These are phyloP conservation scores for Trichophaea hybrida DNA, from an alignment of 2,329 filamentous ascomycete genomes.

Conservation along the genomic window DNA sequence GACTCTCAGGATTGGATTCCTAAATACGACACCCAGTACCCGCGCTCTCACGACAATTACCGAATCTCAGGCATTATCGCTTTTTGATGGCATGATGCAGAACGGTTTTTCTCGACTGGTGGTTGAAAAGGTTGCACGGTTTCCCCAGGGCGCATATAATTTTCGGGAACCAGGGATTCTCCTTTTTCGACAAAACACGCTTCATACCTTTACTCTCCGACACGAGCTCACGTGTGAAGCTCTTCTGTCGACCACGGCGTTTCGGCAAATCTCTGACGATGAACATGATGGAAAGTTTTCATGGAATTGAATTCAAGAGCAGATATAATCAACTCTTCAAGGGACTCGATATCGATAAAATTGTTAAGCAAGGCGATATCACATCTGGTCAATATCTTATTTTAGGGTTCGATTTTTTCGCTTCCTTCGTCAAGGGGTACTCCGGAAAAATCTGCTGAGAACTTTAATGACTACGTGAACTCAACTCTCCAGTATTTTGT, in stretches of 20 bases:
- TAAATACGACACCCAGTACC: no score
- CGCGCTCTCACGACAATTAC: no score
- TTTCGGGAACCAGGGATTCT: no score
- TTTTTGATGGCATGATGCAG: no score
- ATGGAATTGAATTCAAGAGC: background rate
- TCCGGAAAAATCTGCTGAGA: background rate
- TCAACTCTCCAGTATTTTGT: background rate
- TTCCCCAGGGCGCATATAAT: no score
- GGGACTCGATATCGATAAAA: background rate
- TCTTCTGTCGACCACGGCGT: background rate
- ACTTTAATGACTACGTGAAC: background rate
- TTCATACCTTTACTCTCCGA: background rate
- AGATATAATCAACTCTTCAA: background rate
- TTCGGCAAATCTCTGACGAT: conserved; percentile 5
- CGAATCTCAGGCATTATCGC: no score
- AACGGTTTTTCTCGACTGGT: no score
- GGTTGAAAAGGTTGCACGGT: no score
- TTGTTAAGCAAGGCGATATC: background rate
- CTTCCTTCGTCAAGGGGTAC: background rate
- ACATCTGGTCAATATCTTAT: background rate
- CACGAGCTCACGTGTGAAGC: background rate
- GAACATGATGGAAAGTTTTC: conserved; percentile 5
- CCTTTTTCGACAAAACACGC: conserved; percentile 5
- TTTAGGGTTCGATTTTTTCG: background rate
- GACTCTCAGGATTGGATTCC: no score